Base-by-base conservation (phyloP, 1,284 basidiomycete genomes). In the Papiliotrema fonsecae region DNA sequence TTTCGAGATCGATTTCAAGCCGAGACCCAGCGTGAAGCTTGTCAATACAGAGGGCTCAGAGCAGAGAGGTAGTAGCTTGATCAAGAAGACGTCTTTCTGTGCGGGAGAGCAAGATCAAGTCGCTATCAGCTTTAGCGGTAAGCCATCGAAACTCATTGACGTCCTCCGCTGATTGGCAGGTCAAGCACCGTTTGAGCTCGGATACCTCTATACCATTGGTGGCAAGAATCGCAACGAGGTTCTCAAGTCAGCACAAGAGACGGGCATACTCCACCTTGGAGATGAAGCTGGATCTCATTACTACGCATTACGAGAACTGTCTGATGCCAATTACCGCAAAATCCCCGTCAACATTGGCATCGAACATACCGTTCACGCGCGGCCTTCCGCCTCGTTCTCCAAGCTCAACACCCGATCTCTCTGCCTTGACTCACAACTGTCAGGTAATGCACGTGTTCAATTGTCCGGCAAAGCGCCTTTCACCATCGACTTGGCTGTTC, bases 391-490 rank as follows among this genome's bases (percentile, higher is more conserved):
- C 4, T 79, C 78, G 7, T 92, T 94, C 77, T 79, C 79, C 61
- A 83, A 79, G 47, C 72, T 77, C 22, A 81, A 82, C 58, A 79
- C 85, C 37, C 72, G 85, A 51, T 78, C 83, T 1, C 85, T 88
- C 62, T 96, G 91, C 66, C 76, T 91, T 41, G 74, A 49, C 61
- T 75, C 45, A 75, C 77, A n/a, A 51, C 74, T 67, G n/a, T 46
- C 55, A 5, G 60, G 64, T 1, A 84, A 88, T 57, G 85, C 85
- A 2, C 70, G 81, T 36, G 74, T 92, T 41, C 62, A 82, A 25
- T 70, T 78, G 81, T 81, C 83, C 46, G 93, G 93, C 27, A 80
- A 82, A n/a, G 83, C 91, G n/a, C 93, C 93, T 0, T 97, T 97
- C 78, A 78, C 76, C 35, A 72, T 97, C 13, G 76, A 81, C 11